Evolutionary conservation across 371 early-diverging fungal genomes (phyloP), one percentile per base, ranked within the genome.

Genomic region (Apophysomyces sp.): DNA sequence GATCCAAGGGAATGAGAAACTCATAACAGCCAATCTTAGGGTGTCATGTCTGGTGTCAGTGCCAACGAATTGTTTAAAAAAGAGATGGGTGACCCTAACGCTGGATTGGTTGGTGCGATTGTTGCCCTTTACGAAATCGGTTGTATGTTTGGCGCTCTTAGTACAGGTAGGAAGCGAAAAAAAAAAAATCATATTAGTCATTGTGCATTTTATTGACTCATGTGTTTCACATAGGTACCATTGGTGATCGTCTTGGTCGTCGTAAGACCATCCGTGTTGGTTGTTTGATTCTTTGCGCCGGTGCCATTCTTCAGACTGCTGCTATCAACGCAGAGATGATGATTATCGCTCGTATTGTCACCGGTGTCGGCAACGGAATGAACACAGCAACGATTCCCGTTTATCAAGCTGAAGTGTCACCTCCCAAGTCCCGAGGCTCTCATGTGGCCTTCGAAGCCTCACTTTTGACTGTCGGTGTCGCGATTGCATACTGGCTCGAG

Each of bases 351-450:
- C 74, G 81, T 66, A 79, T 81, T 49, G 37, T 80, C 49, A 71
- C 78, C 57, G 81, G 83, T 63, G 69, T 77, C 36, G 83, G 83
- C 8, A 81, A 80, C 51, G 77, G 72, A 53, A 66, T 78, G 62
- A 79, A 74, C 58, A 74, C 79, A 26, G 76, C 80, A 18, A 70
- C 82, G 27, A 77, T 76, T 44, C 81, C 81, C 52, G 75, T 82
- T 8, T 81, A 79, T 55, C 76, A 78, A 55, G 73, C 77, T 21
- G 83, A 83, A 65, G 41, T 82, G 18, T 71, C 80, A 0, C 83
- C 79, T 52, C 83, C 83, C 29, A 71, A 71, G 32, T 71, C 72
- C 9, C 72, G 75, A 57, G 75, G 75, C 30, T 56, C 75, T 44
- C 75, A 74, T 62, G 75, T 74, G 16, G 61, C 69, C n/a, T 74